Base-by-base conservation (phyloP, 108 stramenopile species). In the Schizochytrium sp. region DNA sequence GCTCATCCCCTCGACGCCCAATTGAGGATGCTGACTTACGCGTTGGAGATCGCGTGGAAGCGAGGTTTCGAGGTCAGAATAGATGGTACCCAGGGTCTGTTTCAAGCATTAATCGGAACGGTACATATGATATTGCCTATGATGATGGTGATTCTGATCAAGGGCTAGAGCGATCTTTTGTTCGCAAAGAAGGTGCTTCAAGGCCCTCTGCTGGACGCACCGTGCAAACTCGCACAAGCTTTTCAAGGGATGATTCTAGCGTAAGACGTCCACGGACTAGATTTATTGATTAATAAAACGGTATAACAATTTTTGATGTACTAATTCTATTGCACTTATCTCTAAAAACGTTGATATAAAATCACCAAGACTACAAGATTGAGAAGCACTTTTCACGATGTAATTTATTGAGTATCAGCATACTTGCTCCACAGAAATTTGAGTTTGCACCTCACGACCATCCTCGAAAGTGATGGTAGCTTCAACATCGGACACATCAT, bases 121-220 rank as follows among this genome's bases (percentile, higher is more conserved):
- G 90, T 28, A 92, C 90, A 50, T 88, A 61, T 88, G 91, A 91
- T 44, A 56, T 92, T 15, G 89, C 60, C 44, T 92, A 92, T 61
- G 92, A 92, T 87, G 92, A 92, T 56, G 92, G 91, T 55, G 92
- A 92, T 28, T 42, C 88, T 12, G 90, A 93, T n/a, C 38, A 13
- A 49, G 4, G 45, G 4, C 45, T 87, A 46, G 10, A 41, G 3
- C 88, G 88, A 0, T 50, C 45, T 3, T 19, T 83, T 41, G 53
- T 69, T 15, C 64, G 64, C 10, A 69, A 69, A 38, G 44, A 7
- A 1, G 64, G 44, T 8, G 8, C 64, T 15, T 69, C 64, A 7
- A 38, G 42, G 12, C 64, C 42, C 2, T 44, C 42, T 38, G 10
- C 64, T 69, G 64, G 64, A 28, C 64, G 64, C 44, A 44, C 44